Base-by-base conservation (phyloP, 768 basidiomycete genomes). In the Candolleomyces aberdarensis region DNA sequence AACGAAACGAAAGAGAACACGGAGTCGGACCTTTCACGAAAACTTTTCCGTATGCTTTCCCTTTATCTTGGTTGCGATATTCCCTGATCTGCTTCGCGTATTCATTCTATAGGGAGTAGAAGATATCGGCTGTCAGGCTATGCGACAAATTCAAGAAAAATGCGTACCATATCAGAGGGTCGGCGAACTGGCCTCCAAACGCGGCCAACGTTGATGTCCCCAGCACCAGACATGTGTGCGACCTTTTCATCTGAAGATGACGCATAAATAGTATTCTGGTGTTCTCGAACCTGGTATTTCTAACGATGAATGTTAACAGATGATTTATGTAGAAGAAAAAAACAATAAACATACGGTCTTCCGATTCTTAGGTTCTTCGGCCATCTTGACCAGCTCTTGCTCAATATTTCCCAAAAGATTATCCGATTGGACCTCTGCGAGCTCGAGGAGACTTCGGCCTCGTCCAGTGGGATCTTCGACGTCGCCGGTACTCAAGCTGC, bases 161-260 rank as follows among this genome's bases (percentile, higher is more conserved):
- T 5, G 10, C 83, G 58, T 65, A 96, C 96, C 91, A 98, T 96
- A 69, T 98, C 95, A 1, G 94, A 96, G 10, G 96, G 94, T 22
- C 94, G 78, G 65, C 93, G 82, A 32, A 98, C 88, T 14, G 87
- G 81, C 69, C 88, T 83, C 96, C 96, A 98, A 5, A 95, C 94
- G 68, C 76, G 84, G 1, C 93, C 92, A 26, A 78, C 75, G 68
- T 94, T 87, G 29, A 96, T 79, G 71, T 96, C 96, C 15, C 94
- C 94, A 44, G 90, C 89, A 26, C 84, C 81, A 52, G 80, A 78
- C 70, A 85, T 78, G 70, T 93, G 91, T 5, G 86, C 82, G 49
- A 94, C 79, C 62, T 84, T 84, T 67, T 93, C 89, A 31, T 88
- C 90, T 9, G 88, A 85, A 6, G 91, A 86, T 20, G 87, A 86